Evolutionary conservation across 805 yeast genomes (phyloP), one percentile per base, ranked within the genome.

Genomic region (Wickerhamiella parazyma): DNA sequence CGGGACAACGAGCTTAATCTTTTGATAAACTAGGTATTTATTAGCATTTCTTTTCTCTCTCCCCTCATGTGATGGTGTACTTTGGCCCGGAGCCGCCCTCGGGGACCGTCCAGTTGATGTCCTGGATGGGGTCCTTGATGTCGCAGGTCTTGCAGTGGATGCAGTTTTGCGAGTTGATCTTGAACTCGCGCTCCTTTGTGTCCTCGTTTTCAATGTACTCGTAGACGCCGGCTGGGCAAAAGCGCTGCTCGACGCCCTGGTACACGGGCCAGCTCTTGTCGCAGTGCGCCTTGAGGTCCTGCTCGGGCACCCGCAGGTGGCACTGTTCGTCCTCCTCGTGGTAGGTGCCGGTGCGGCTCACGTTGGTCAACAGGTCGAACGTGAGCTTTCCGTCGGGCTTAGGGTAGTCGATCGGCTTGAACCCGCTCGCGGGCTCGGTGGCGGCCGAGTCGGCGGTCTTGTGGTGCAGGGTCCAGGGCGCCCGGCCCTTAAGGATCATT

Each of bases 21-120:
- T 17, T 18, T 33, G 21, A 18, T 33, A 17, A 33, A 18, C 21
- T 33, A 33, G 35, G 6, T 33, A 33, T 33, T 33, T 28, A 28
- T 28, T 28, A 7, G 16, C 31, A n/a, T n/a, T n/a, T n/a, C n/a
- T n/a, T n/a, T n/a, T n/a, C n/a, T n/a, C n/a, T n/a, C n/a, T n/a
- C n/a, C n/a, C n/a, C n/a, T n/a, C n/a, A n/a, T n/a, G 94, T 79
- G 78, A 84, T 75, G 60, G 79, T 78, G 61, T 91, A 91, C 62
- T 91, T 91, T 45, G 98, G 98, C 11, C 98, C 98, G 61, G 82
- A 98, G 24, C 97, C 96, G 48, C 98, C 97, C 67, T 91, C 97
- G 6, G 98, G 98, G n/a, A 85, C 95, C 10, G 78, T 74, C 98
- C 98, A 91, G 58, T 75, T 71, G 49, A 91, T 91, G 58, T 87